These are phyloP conservation scores for Rubus parviflorus DNA, from an alignment of 306 rosid species.

Conservation along the genomic window DNA sequence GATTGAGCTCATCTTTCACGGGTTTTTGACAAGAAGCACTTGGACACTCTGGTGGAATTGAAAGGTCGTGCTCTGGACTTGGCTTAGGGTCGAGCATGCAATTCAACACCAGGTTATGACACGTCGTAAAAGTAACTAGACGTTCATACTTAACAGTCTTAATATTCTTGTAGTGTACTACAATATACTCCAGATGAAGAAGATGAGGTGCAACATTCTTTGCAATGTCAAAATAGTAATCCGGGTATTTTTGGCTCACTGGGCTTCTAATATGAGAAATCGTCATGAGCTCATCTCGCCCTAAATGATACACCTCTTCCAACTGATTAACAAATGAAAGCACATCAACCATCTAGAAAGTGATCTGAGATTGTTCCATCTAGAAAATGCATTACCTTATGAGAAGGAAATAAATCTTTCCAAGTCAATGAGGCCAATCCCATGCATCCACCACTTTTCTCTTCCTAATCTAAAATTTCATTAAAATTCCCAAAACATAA, in stretches of 20 bases:
- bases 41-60: not conserved
- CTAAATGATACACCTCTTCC: not conserved
- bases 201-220: not conserved
- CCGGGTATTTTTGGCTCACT: rapidly evolving
- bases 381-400: not conserved
- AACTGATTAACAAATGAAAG: not conserved
- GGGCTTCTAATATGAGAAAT: not conserved
- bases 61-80: not conserved
- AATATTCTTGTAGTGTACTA: not conserved
- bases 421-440: not conserved
- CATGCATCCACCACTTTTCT: not conserved
- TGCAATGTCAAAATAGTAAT: too few relatives aligned
- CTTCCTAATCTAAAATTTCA: not conserved
- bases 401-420: not conserved
- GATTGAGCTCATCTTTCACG: not conserved
- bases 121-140: not conserved
- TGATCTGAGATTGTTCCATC: not conserved
- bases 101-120: not conserved
- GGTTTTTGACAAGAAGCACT: not conserved
- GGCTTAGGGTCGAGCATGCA: not conserved
- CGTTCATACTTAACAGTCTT: not conserved
- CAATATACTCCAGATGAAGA: not conserved
- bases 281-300: not conserved
- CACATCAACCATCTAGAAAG: not conserved
- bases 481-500: not conserved